phyloP scores from a whole-genome alignment of 1,139 yeast genomes.

The Spathaspora jeffriesii region DNA sequence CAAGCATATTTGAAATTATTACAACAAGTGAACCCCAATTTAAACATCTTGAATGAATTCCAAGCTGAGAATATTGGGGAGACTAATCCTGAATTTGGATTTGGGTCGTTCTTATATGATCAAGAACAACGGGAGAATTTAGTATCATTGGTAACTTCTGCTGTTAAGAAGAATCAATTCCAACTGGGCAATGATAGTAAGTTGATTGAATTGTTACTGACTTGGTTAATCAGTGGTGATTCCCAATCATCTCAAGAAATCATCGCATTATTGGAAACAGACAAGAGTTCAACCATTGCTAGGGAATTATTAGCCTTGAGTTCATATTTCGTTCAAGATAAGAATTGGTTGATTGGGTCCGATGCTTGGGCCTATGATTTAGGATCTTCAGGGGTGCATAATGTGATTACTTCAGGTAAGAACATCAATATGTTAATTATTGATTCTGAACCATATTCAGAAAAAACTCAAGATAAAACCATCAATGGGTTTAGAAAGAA shows the following conservation, averaged over 20 bases:
- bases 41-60: constrained; percentile 60
- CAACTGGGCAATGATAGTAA: constrained; percentile 44
- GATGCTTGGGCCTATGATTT: constrained; percentile 96
- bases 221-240: constrained; percentile 58
- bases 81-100: constrained; percentile 82
- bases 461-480: constrained; percentile 22
- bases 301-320: constrained; percentile 45
- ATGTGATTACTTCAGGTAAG: constrained; percentile 71
- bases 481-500: constrained; percentile 65
- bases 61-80: constrained; percentile 40
- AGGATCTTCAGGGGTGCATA: constrained; percentile 92
- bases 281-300: constrained; percentile 37
- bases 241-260: constrained; percentile 33
- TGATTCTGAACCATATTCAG: constrained; percentile 85
- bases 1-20: constrained; percentile 78
- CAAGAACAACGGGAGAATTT: constrained; percentile 54
- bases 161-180: constrained; percentile 52
- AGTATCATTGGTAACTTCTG: constrained; percentile 45
- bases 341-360: constrained; percentile 89
- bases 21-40: constrained; percentile 58
- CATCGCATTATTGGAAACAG: constrained; percentile 42
- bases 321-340: constrained; percentile 44
- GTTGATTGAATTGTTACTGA: constrained; percentile 60
- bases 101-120: constrained; percentile 68
- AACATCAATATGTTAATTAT: constrained; percentile 84